These are phyloP conservation scores for Mycosphaerella arachidis DNA, from an alignment of 2,329 filamentous ascomycete species.

Conservation along the genomic window DNA sequence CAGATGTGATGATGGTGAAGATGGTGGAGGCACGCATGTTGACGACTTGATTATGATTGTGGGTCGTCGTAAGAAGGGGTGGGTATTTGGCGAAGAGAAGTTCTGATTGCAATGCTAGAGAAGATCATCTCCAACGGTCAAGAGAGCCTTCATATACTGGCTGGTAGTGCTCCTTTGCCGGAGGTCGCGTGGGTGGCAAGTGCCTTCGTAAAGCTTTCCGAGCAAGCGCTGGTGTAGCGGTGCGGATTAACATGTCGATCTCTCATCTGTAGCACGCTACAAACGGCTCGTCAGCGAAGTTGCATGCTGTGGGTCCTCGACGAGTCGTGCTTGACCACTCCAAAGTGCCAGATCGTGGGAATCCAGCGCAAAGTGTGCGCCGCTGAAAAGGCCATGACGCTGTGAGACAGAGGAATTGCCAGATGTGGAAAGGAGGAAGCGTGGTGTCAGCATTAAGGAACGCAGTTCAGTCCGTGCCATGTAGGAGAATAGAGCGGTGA, in stretches of 20 bases:
- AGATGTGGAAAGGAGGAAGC: background rate
- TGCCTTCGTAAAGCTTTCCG: background rate
- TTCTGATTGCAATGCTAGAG: background rate
- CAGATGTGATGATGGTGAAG: constrained; percentile 10
- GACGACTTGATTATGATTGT: background rate
- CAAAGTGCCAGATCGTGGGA: background rate
- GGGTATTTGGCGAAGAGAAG: background rate
- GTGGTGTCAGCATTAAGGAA: background rate
- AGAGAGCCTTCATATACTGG: background rate
- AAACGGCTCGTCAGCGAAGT: background rate
- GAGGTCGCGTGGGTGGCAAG: background rate
- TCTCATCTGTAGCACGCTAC: background rate
- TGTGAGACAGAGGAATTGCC: background rate
- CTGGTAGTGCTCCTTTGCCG: background rate
- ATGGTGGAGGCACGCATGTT: constrained; percentile 13
- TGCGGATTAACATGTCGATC: background rate
- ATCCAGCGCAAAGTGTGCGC: background rate
- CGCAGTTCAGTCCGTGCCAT: background rate
- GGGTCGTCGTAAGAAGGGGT: background rate
- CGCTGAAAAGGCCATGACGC: constrained; percentile 4
- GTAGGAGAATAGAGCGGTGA: background rate
- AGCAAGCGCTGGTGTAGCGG: background rate
- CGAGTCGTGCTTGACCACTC: background rate
- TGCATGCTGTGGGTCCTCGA: background rate
- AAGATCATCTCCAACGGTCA: background rate